Evolutionary conservation across 129 eudicot genomes (phyloP), one percentile per base, ranked within the genome.

Genomic region (Scalesia atractyloides): DNA sequence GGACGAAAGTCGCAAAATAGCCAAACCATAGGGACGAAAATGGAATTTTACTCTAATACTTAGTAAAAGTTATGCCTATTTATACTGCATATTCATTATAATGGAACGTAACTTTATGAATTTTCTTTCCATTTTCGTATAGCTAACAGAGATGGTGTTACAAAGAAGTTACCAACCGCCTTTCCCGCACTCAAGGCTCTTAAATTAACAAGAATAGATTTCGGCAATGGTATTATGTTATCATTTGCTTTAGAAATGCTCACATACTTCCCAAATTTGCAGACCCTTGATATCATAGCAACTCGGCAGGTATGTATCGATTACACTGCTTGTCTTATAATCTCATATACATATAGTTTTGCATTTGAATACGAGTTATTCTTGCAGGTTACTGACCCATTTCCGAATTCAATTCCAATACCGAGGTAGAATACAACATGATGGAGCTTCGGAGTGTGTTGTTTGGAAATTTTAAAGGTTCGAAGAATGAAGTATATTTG

Each of bases 141-240:
- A 69, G 64, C 34, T 20, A 0, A 34, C 36, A 44, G 39, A 44
- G 33, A 4, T n/a, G n/a, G 16, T 34, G 50, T 9, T 69, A 69
- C 34, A 48, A 47, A 18, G 74, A 18, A 5, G 64, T 1, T 9
- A 12, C 34, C 63, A 4, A 22, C 46, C 30, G 34, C 64, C 3
- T 36, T 52, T 51, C 77, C 34, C 34, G 34, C 34, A 30, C 34
- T 73, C 77, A 46, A 20, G 69, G 14, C 48, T n/a, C 36, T 60
- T n/a, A 39, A 3, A 17, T 73, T 73, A 43, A 1, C 7, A 3
- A 3, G 9, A 4, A 24, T 46, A 60, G 46, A 73, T 60, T 46
- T 60, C 5, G 17, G 26, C 13, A 16, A n/a, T 46, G 11, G 6
- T 5, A 2, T 9, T 47, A 44, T 60, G 68, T 4, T 46, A 2